Percentiles rank a stretch among this genome's conserved stretches.
Conservation (phyloP, 768 basidiomycete genomes). For the Bullera alba region DNA sequence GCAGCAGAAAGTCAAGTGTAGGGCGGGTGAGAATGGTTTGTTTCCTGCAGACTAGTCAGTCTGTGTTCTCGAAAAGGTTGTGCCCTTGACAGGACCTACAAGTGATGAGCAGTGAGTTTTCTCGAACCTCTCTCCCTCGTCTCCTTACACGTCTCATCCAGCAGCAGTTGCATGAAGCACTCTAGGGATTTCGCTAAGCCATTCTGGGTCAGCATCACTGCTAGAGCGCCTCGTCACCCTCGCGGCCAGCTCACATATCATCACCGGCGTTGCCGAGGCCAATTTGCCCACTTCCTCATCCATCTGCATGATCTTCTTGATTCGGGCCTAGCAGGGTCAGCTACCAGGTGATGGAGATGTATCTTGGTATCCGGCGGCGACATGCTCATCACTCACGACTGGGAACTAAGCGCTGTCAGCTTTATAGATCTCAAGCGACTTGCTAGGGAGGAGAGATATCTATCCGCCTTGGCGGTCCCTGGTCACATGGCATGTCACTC, state of each 20-base stretch:
- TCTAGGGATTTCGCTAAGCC: slow-evolving; percentile 85
- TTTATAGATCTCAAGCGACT: too few relatives aligned
- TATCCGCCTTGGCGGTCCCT: too few relatives aligned
- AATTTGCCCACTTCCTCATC: slow-evolving; percentile 99
- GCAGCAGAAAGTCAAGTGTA: slow-evolving; percentile 88
- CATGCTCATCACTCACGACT: too few relatives aligned
- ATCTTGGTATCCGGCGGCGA: too few relatives aligned
- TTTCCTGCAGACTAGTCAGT: slow-evolving; percentile 56
- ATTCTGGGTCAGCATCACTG: background rate
- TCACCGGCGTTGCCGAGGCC: slow-evolving; percentile 88
- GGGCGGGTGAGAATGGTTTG: slow-evolving; percentile 80
- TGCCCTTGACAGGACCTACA: slow-evolving; percentile 75
- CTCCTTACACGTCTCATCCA: slow-evolving; percentile 75
- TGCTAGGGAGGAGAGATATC: too few relatives aligned
- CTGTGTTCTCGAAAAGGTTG: too few relatives aligned
- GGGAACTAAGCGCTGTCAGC: too few relatives aligned
- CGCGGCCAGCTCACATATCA: slow-evolving; percentile 68
- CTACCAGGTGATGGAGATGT: too few relatives aligned
- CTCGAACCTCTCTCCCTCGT: slow-evolving; percentile 70
- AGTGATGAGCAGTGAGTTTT: slow-evolving; percentile 85
- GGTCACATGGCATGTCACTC: too few relatives aligned
- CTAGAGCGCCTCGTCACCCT: background rate
- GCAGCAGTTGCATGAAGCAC: slow-evolving; percentile 75
- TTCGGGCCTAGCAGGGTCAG: slow-evolving; percentile 63
- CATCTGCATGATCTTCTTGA: slow-evolving; percentile 99